Evolutionary conservation across 306 rosid species (phyloP), one percentile per base, ranked within the genome.

Genomic region (Medicago ruthenica): DNA sequence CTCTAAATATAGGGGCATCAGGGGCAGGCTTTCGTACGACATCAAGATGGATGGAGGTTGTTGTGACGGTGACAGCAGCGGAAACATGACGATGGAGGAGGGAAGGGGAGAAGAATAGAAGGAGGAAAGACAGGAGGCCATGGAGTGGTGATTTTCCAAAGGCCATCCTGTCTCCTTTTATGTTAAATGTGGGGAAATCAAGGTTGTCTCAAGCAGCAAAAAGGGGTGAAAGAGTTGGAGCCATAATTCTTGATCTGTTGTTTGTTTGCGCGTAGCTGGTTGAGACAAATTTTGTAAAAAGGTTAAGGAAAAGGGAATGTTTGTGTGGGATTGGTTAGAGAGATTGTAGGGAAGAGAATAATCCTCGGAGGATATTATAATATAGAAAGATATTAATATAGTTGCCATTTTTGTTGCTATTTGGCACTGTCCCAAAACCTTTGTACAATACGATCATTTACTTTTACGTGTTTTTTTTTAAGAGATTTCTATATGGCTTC

Each of bases 111-210:
- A 40, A 1, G 83, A 65, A 10, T 72, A 74, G 20, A 67, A 73
- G 45, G 53, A 83, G 15, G 58, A 79, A 53, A 70, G 86, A 86
- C 88, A 92, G 87, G 97, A 83, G 87, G 91, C 87, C 89, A 27
- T 72, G 61, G 58, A 58, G 5, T 75, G 67, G 79, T 58, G 79
- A 51, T 34, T 22, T 83, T 65, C 77, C 74, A 45, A 73, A 48
- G 89, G 96, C 98, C 98, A 91, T 93, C 91, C 95, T 87, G 95
- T 82, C 87, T 79, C 72, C 62, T 66, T 73, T 71, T 71, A 55
- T 34, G 77, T 20, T 54, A 27, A 27, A 51, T 39, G 86, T 67
- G 70, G 63, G 39, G 47, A 62, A 83, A 68, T 16, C 67, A 78
- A 45, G 51, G 45, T 4, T 34, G 44, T 82, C 60, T 82, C 65